Evolutionary conservation across 2,329 filamentous ascomycete genomes (phyloP).

Genomic region (Fusarium domesticum): DNA sequence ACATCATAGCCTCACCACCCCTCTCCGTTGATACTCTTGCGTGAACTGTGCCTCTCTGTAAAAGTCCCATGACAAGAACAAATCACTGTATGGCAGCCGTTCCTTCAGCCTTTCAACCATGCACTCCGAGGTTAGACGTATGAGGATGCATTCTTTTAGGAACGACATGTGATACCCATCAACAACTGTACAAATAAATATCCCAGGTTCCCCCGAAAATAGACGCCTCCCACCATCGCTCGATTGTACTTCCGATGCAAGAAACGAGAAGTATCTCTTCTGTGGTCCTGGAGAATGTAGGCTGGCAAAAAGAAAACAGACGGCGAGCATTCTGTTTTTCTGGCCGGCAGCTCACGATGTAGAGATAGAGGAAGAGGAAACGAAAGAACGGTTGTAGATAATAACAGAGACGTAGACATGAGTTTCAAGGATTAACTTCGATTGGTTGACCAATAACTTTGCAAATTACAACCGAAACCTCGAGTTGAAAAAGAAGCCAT

Average conservation of each 20-base stretch:
- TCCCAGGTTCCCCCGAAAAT: conserved; percentile 27
- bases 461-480: conserved; percentile 58
- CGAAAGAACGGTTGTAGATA: conserved; percentile 27
- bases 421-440: conserved; percentile 49
- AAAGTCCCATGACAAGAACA: too few species aligned
- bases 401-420: conserved; percentile 27
- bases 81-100: too few species aligned
- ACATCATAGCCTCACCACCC: background rate
- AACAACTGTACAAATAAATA: conserved; percentile 33
- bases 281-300: conserved; percentile 23
- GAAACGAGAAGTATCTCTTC: conserved; percentile 29
- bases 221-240: conserved; percentile 32
- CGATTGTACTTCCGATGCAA: conserved; percentile 30
- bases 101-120: background rate
- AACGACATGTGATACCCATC: conserved; percentile 29
- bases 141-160: conserved; percentile 29
- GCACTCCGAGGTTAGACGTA: conserved; percentile 21
- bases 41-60: background rate
- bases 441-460: conserved; percentile 54
- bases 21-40: background rate
- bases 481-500: conserved; percentile 42
- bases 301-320: conserved; percentile 16
- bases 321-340: conserved; percentile 20
- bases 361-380: conserved; percentile 24
- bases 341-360: conserved; percentile 30